A percentile compares a stretch with the other conserved stretches of the same genome.
phyloP scores from a whole-genome alignment of 179 eudicot genomes.

The Vitellaria paradoxa region DNA sequence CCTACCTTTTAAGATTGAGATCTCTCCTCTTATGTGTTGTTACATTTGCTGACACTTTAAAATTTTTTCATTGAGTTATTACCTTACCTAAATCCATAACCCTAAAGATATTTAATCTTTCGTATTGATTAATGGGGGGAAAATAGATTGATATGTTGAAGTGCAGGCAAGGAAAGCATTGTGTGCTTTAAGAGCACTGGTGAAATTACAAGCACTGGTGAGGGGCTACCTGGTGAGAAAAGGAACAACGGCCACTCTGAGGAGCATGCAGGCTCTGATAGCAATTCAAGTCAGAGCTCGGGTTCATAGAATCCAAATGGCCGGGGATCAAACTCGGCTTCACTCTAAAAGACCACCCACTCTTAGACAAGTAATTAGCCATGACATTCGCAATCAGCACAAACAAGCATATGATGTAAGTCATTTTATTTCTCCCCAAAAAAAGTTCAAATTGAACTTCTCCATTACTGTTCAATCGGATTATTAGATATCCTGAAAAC shows the following conservation, averaged over 20 bases:
- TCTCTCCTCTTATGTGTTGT: too few relatives aligned
- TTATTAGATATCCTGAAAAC: too few relatives aligned
- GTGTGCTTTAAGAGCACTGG: conserved; percentile 32
- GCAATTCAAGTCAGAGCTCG: conserved; percentile 47
- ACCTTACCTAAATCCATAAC: too few relatives aligned
- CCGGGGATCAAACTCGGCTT: conserved; percentile 14
- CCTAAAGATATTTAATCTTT: too few relatives aligned
- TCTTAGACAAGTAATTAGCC: conserved; percentile 12
- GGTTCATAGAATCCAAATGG: conserved; percentile 31
- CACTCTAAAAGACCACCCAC: neutral
- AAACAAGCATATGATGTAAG: conserved; percentile 16
- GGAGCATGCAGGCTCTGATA: conserved; percentile 40
- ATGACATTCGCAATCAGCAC: conserved; percentile 6
- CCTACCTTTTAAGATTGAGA: too few relatives aligned
- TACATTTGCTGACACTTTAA: too few relatives aligned
- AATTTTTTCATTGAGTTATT: too few relatives aligned
- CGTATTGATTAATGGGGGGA: too few relatives aligned
- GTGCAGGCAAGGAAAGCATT: conserved; percentile 36
- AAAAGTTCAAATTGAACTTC: too few relatives aligned
- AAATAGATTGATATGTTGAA: too few relatives aligned
- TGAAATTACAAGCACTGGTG: conserved; percentile 39
- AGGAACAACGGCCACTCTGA: conserved; percentile 28
- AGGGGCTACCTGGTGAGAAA: conserved; percentile 38
- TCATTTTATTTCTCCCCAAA: neutral
- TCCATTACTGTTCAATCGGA: too few relatives aligned